Evolutionary conservation across 2,329 filamentous ascomycete species (phyloP), one percentile per base, ranked within the genome.

Genomic region (Aureobasidium sp.): DNA sequence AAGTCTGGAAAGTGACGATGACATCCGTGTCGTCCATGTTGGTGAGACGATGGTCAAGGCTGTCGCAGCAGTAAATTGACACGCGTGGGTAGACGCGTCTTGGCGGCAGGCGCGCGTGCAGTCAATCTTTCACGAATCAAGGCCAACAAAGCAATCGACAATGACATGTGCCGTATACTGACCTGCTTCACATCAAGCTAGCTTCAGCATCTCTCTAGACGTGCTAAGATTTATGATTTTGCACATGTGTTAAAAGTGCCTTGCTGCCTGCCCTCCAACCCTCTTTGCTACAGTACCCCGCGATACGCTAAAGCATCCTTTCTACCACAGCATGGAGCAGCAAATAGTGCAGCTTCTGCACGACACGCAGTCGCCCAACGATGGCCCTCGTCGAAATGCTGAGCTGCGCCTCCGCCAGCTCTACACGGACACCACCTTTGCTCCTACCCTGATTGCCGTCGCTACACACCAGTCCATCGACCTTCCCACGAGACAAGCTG

Each of bases 261-360:
- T 39, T 20, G 25, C 36, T 29, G 20, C 37, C 14, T 42, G 22
- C 25, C 27, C 52, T 25, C 34, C 36, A 25, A 20, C 20, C 34
- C 14, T 11, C 20, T 9, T 37, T 31, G 53, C 29, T 57, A 25
- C 22, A 25, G 22, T 25, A 57, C 53, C 53, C 53, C 53, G 53
- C 53, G 36, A 57, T 57, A 57, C 53, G 53, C 53, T 57, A 57
- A 31, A 52, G 53, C 17, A 45, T 3, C 6, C 5, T 37, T 20
- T 31, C 48, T 52, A 34, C 31, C 31, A 37, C 49, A 39, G 15
- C 36, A 96, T 96, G 91, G 92, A 96, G 83, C 88, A 95, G 78
- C 87, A 96, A 80, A 85, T 99, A 75, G 87, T 94, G 70, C 87
- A 87, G 76, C 84, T 97, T 74, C 87, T 99, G 67, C 85, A 88